Evolutionary conservation across 164 flowering plant species (phyloP).

Genomic region (Chloranthus sessilifolius): DNA sequence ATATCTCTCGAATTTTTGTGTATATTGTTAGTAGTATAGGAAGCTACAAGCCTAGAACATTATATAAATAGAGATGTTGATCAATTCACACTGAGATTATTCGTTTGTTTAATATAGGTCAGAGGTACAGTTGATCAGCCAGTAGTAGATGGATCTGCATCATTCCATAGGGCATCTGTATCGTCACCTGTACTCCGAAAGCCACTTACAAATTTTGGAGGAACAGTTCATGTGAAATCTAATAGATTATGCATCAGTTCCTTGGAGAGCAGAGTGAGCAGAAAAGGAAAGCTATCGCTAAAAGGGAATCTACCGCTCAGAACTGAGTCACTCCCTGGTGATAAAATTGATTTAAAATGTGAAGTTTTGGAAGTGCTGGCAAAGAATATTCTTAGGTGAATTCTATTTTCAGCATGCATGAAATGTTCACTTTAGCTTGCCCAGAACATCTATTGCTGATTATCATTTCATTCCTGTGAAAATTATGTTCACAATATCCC

Average conservation of each 20-base stretch:
- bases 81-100: background rate
- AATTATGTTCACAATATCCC: too few relatives aligned
- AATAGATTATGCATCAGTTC: constrained; percentile 74
- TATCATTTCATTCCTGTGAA: too few relatives aligned
- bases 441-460: too few relatives aligned
- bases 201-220: constrained; percentile 90
- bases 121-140: constrained; percentile 98
- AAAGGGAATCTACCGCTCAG: constrained; percentile 87
- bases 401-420: too few relatives aligned
- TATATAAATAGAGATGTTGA: background rate
- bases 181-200: constrained; percentile 86
- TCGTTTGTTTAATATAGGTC: constrained; percentile 39
- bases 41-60: background rate
- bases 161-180: constrained; percentile 88
- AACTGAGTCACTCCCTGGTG: constrained; percentile 62
- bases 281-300: constrained; percentile 77
- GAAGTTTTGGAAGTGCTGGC: constrained; percentile 93
- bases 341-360: constrained; percentile 91
- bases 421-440: too few relatives aligned
- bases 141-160: constrained; percentile 85
- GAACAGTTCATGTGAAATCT: constrained; percentile 77
- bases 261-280: constrained; percentile 84
- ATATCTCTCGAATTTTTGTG: too few relatives aligned
- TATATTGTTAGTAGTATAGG: background rate
- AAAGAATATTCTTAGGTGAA: constrained; percentile 79